Base-by-base conservation (phyloP, 352 stramenopile genomes). In the Globisporangium ultimum region DNA sequence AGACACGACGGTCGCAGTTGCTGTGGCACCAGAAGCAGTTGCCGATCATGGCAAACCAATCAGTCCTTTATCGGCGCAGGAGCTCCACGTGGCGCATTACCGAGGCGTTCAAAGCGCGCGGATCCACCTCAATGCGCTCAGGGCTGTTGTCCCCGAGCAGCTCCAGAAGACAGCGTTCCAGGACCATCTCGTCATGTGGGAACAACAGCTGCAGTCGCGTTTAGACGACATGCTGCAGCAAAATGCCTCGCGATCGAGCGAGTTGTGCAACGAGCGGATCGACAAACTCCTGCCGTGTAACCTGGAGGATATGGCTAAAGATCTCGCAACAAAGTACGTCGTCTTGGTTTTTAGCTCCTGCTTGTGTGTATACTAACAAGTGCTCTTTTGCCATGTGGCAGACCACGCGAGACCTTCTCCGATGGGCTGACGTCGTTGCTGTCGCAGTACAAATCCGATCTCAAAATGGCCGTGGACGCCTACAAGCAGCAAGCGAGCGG, bases 391-490 rank as follows among this genome's bases (percentile, higher is more conserved):
- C 3, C 17, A n/a, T 45, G 40, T 8, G 12, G 52, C 41, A 70
- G 66, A 47, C 40, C 74, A 22, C 78, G 74, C 20, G 72, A 79
- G 0, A 70, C 69, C 2, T 90, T 90, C 55, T 69, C 68, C 0
- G 78, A 88, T 55, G 74, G 74, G 1, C 61, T 90, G 1, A 48
- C 76, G 24, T 57, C 60, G n/a, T 46, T 80, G 34, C 53, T 88
- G 28, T 79, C 74, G 18, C 71, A 87, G 58, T 88, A 87, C 62
- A 80, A 86, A 58, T 78, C 74, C 17, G 74, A 87, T 60, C 50
- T 90, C 24, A 55, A 63, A 10, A 60, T 61, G 21, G 72, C 76
- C 10, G n/a, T 87, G 0, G 57, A 68, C 8, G 53, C 66, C n/a
- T 88, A 86, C 66, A 64, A 62, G n/a, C 48, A 59, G 1, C 20